Percentiles rank a stretch among this genome's conserved stretches.
These are phyloP conservation scores for Poa annua DNA, from an alignment of 176 grass and related monocot genomes.

Conservation along the genomic window DNA sequence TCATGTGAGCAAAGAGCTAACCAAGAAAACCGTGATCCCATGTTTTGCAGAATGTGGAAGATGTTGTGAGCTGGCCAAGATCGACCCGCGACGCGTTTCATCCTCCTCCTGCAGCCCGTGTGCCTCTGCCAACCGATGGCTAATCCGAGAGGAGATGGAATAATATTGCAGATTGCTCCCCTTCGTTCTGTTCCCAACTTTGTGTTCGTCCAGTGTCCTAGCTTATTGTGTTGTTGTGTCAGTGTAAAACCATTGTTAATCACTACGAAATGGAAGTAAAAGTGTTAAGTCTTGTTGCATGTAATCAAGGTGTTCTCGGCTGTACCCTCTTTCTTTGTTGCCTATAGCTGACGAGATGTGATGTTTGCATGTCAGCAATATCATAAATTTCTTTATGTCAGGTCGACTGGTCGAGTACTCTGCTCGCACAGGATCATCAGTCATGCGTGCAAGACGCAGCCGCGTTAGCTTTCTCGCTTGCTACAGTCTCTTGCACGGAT, in stretches of 20 bases:
- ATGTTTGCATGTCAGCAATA: slow-evolving; percentile 6
- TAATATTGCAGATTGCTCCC: slow-evolving; percentile 40
- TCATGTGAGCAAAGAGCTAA: neutral
- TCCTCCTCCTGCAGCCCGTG: neutral
- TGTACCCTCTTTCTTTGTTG: neutral
- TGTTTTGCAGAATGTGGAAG: slow-evolving; percentile 29
- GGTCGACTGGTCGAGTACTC: too few species aligned
- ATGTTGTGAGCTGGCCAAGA: slow-evolving; percentile 13
- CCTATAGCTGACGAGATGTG: neutral
- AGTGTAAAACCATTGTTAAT: slow-evolving; percentile 30
- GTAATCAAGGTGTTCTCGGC: neutral
- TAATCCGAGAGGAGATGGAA: slow-evolving; percentile 22
- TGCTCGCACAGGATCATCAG: neutral
- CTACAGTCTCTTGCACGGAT: neutral
- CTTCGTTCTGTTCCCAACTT: neutral
- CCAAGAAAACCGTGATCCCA: neutral
- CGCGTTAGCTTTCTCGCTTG: neutral
- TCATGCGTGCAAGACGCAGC: neutral
- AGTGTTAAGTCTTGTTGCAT: neutral
- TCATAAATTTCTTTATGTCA: too few species aligned
- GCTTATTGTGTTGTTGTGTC: neutral
- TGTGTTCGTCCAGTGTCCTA: neutral
- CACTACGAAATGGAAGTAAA: slow-evolving; percentile 34
- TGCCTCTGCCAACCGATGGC: slow-evolving; percentile 13
- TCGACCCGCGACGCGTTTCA: neutral